Base-by-base conservation (phyloP, 495 filamentous ascomycete species). In the Penicillium odoratum region DNA sequence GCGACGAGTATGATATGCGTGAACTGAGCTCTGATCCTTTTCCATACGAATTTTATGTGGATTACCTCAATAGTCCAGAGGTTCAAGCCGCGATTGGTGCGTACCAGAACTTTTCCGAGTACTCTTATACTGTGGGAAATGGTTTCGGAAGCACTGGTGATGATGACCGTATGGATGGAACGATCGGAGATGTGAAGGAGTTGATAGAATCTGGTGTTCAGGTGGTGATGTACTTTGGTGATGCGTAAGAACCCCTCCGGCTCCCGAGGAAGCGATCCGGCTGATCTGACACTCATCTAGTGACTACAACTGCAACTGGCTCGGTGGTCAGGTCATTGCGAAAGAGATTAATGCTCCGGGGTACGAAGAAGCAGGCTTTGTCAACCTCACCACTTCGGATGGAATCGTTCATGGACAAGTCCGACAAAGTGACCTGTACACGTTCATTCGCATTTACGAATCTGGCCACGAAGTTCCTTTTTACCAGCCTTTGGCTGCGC, bases 401-500 rank as follows among this genome's bases (percentile, higher is more conserved):
- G 73, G 68, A 15, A 66, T 85, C 28, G 76, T 81, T 8, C 82
- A 86, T 54, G 89, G 89, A 5, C 82, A 84, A 46, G 85, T 88
- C 26, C 81, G 86, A 9, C 86, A 91, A 60, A 80, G 81, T 53
- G 87, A 83, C 21, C 83, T 86, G 66, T 85, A 90, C 57, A 85
- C 84, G 31, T 92, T 91, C 67, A 78, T 81, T 29, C 80, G 88
- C 2, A 77, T 91, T 9, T 91, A 86, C 65, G 77, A 89, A 60
- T 83, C 85, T 10, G 89, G 89, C 0, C 89, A 92, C 63, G 80
- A 84, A 51, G 83, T 90, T 9, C 87, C 88, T 1, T 83, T 87
- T 38, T 89, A 90, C 61, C 85, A 88, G 64, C 87, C 87, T 0
- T 63, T 87, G 31, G 76, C 79, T n/a, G 63, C 85, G 4, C 73